phyloP scores from a whole-genome alignment of 2,329 filamentous ascomycete genomes.

The Polytolypa hystricis region DNA sequence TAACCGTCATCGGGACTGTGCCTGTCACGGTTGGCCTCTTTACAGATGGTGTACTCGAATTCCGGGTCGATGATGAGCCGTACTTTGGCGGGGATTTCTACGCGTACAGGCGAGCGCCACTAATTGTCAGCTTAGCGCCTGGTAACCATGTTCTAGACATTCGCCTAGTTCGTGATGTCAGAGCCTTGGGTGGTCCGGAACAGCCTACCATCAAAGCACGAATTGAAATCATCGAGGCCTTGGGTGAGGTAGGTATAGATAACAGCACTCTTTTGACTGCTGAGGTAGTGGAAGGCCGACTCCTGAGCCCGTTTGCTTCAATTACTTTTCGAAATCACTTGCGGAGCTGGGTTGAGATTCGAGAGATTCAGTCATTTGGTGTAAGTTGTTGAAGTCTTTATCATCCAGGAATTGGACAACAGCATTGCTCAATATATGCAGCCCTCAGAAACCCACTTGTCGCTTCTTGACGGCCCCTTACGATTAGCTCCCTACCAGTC shows the following conservation, averaged over 20 bases:
- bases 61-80: conserved; percentile 40
- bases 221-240: conserved; percentile 23
- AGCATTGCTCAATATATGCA: background rate
- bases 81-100: conserved; percentile 51
- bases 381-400: no score
- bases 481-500: conserved; percentile 24
- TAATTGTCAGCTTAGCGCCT: conserved; percentile 38
- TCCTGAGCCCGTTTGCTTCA: conserved; percentile 40
- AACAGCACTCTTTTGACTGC: conserved; percentile 35
- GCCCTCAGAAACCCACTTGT: background rate
- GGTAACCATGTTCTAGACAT: conserved; percentile 43
- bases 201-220: conserved; percentile 35
- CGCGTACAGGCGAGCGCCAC: conserved; percentile 39
- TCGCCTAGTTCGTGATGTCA: conserved; percentile 45
- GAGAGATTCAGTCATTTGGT: conserved; percentile 12
- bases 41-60: conserved; percentile 41
- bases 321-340: conserved; percentile 39
- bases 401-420: no score
- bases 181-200: conserved; percentile 43
- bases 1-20: conserved; percentile 29
- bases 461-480: conserved; percentile 10
- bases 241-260: conserved; percentile 20
- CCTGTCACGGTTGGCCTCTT: conserved; percentile 30
- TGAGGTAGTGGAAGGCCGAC: conserved; percentile 39
- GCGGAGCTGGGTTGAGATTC: conserved; percentile 11